Evolutionary conservation across 2,329 filamentous ascomycete genomes (phyloP), one percentile per base, ranked within the genome.

Genomic region (Raffaelea ambrosiae): DNA sequence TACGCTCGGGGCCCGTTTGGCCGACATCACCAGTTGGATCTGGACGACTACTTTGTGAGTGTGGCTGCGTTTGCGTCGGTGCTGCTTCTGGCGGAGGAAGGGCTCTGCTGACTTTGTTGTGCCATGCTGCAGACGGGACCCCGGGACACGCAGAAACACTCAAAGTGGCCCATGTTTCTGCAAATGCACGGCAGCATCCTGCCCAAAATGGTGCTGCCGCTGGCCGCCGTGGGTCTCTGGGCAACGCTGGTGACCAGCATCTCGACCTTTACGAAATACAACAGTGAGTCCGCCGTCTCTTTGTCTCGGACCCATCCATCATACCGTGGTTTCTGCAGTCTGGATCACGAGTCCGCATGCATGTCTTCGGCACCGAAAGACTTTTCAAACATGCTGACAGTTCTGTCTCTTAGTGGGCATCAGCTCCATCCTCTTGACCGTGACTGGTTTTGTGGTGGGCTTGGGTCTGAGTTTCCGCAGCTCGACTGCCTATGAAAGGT

Each of bases 401-500:
- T 13, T 29, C 26, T n/a, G n/a, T n/a, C n/a, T n/a, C n/a, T 4
- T 11, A 65, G 61, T 66, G 41, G 74, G 73, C 41, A 79, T 89
- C 53, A 74, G 76, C 59, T 79, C 73, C n/a, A 73, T 88, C 40
- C 72, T 91, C n/a, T 73, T 91, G 40, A 90, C 86, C 0, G 81
- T 91, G n/a, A 79, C 86, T 23, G 86, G 86, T 81, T 90, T 91
- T 66, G 84, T 90, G 50, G 85, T 91, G 59, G 83, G 83, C 76
- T 66, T 90, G 59, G 77, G 84, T 13, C 71, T 91, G 53, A 88
- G 83, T 19, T 89, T 91, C 69, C 82, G 86, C 47, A 87, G 79
- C 52, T 83, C 83, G 1, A 87, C 85, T 3, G 86, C 86, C 9
- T 91, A 91, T 57, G 86, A 91, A 64, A 77, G 84, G 61, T 72